Base-by-base conservation (phyloP, 257 asterid genomes). In the Craterostigma plantagineum region DNA sequence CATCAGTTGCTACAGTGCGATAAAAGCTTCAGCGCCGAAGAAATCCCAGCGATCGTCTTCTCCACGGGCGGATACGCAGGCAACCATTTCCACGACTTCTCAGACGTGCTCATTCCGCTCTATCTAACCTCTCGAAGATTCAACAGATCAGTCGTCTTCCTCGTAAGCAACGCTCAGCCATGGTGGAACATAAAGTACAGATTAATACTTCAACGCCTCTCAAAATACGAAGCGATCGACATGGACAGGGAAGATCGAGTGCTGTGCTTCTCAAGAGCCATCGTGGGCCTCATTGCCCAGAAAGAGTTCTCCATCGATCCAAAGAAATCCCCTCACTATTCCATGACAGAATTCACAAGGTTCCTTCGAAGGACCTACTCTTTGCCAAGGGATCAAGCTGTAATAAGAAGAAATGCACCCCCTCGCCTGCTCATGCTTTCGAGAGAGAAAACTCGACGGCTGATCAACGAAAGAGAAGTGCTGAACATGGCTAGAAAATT, bases 31-130 rank as follows among this genome's bases (percentile, higher is more conserved):
- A 50, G 30, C 30, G 6, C 4, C 30, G 30, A n/a, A n/a, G n/a
- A n/a, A 13, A 15, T 51, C 18, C 83, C 80, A 0, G 83, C 87
- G 0, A 10, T 77, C 47, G 44, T 75, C 7, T 74, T 81, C 72
- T 69, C 92, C 16, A 47, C 53, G 4, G 73, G 68, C 15, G 78
- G 75, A 7, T 58, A 67, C 49, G 35, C 69, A 33, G 72, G 59
- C 4, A 81, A 81, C 73, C 60, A 34, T 15, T 81, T 64, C 71
- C 94, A 81, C 54, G 72, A 55, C 45, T 61, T 77, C 60, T 33
- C 71, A 43, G 92, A 81, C 51, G 56, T 77, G 14, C 43, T 81
- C 49, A 46, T 76, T 15, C 91, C 86, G 0, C 61, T 76, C 23
- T 73, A 52, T 54, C 18, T 57, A 11, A 73, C 86, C 0, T 54